Base-by-base conservation (phyloP, 345 rosid genomes). In the Bruguiera parviflora region DNA sequence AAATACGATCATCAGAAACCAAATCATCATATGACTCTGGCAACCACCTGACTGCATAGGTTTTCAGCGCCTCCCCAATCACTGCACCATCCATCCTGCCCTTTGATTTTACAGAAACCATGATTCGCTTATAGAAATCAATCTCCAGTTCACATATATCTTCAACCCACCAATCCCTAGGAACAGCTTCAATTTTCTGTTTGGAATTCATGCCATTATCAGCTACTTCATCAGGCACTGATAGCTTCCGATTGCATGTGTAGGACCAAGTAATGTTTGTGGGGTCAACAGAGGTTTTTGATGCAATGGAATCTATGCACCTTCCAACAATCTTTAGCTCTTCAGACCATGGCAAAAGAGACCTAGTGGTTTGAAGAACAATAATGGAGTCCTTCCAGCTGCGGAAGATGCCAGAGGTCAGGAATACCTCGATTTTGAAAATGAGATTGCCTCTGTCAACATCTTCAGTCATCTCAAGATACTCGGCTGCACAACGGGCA, bases 91-190 rank as follows among this genome's bases (percentile, higher is more conserved):
- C 89, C 90, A 91, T 89, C 72, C 89, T 84, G 51, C 92, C 97
- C 75, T 91, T 94, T 0, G 90, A 87, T 63, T 82, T 94, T 53
- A 89, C 86, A 71, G 83, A 71, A 57, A 73, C 39, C 71, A 94
- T 83, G 22, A 91, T 89, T 73, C 80, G 78, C 78, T 91, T 86
- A 67, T 85, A 94, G 67, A 88, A 81, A 81, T 84, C 89, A 68
- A 91, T 81, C 64, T 91, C 96, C 8, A 94, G 85, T 71, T 89
- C 98, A 56, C 90, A 88, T 22, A 88, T 69, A 82, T 91, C 98
- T 88, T 94, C 98, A 3, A 89, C 92, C 98, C 98, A 94, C 98
- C 97, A 94, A 77, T 94, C 98, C 70, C 79, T 83, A 0, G 98
- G 97, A 75, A 92, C 84, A 73, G 81, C 81, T 22, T 85, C 84